Conservation (phyloP, 2,329 filamentous ascomycete species). For the Balansia obtecta region DNA sequence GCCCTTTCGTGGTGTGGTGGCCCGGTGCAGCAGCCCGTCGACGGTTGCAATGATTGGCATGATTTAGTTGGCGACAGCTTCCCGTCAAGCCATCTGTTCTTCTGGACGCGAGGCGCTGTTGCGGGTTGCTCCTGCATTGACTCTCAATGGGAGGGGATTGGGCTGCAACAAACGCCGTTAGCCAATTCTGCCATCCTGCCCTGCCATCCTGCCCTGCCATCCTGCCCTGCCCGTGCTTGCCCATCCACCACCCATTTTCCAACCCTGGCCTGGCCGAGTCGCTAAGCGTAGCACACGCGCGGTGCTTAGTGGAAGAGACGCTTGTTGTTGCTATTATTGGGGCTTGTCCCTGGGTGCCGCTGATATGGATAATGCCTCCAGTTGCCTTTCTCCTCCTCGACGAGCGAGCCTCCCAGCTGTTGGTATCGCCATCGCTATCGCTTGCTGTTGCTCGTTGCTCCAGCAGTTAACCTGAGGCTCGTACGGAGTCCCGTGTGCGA, state of each 20-base stretch:
- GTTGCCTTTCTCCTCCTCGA: neutral
- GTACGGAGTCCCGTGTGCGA: neutral
- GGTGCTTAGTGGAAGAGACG: neutral
- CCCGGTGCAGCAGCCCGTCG: no score
- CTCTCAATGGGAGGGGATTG: neutral
- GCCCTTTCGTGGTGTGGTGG: no score
- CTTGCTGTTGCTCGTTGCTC: neutral
- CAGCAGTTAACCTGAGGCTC: neutral
- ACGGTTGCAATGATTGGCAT: no score
- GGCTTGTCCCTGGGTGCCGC: neutral
- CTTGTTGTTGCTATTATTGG: constrained; percentile 1
- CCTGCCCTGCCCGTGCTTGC: no score
- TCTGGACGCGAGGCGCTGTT: no score
- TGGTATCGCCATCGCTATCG: no score
- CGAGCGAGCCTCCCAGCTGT: neutral
- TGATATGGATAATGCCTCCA: no score
- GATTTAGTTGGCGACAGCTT: no score
- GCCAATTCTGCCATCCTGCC: no score
- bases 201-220: no score
- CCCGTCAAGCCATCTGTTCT: no score
- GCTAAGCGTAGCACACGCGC: neutral
- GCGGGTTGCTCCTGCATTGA: no score
- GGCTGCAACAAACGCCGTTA: neutral
- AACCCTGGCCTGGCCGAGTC: neutral
- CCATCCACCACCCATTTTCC: neutral